Base-by-base conservation (phyloP, 2,329 filamentous ascomycete species). In the Fusarium sp. region DNA sequence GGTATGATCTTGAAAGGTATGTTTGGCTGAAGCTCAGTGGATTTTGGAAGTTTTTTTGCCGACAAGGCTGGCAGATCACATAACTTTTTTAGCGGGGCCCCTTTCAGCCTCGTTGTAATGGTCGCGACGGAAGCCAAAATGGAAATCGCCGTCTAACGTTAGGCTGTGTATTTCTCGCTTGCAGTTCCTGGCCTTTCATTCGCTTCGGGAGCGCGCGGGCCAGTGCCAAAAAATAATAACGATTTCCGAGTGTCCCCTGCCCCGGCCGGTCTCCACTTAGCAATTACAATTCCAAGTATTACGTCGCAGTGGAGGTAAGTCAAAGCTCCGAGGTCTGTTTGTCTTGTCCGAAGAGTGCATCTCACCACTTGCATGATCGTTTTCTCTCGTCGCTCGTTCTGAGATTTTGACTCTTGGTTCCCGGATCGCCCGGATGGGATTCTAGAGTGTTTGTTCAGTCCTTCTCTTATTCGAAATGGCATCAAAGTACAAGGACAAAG, bases 401-500 rank as follows among this genome's bases (percentile, higher is more conserved):
- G 54, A 60, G 54, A 46, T 46, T 42, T 54, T 71, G 33, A 53
- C 64, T 67, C 33, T 55, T 67, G 33, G 23, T 62, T 71, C 45
- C 64, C 80, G 79, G 79, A 79, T 77, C 64, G 60, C 55, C 70
- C 78, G 78, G 77, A 81, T 78, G 77, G 73, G 74, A 66, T 64
- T 73, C 57, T 77, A 72, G 64, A 69, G 53, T 59, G 66, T 61
- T 60, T 58, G n/a, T 67, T 72, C 57, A 55, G 56, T 72, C 66
- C 35, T 70, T 71, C 67, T 64, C 54, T 67, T 57, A 58, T 64
- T 71, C 74, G 60, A 76, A 64, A 82, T 82, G 81, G 70, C 79
- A 57, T 72, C 79, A 56, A 86, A 83, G 74, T 90, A 89, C 82
- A 91, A 91, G 81, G 89, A 91, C 83, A 90, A 90, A 81, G 87